Base-by-base conservation (phyloP, 2,329 filamentous ascomycete species). In the Talaromyces marneffei region DNA sequence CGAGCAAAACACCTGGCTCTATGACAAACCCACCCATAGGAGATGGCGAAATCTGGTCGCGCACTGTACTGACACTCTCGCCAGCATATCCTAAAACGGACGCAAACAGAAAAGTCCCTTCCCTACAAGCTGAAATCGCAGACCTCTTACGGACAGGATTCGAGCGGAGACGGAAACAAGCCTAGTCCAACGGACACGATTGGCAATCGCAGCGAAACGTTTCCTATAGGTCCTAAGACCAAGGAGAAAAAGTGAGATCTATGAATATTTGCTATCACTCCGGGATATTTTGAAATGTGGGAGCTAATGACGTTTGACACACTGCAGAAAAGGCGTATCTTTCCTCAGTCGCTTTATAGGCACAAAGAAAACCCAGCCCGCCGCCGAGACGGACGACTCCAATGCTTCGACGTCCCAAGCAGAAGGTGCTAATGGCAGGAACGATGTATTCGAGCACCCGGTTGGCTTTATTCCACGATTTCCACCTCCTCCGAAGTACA, bases 401-500 rank as follows among this genome's bases (percentile, higher is more conserved):
- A 85, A 88, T 75, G 87, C 85, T 68, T 91, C 89, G 1, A 90
- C 92, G 68, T 74, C 86, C 52, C 87, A 86, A 56, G 83, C 84
- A 65, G 84, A 86, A 66, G 85, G 91, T 16, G 25, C 48, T 23
- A 57, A 35, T 54, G 59, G 55, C 66, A 89, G 88, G 78, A 88
- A 95, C 74, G 85, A 89, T 67, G 87, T 92, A 63, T 93, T 96
- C 73, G 89, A 89, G 39, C 88, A 91, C 63, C 84, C 88, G 56
- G 83, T 90, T 69, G 89, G 91, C 62, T 97, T 88, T 74, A 91
- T 91, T 60, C 93, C 94, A 7, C 86, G 88, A 64, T 88, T 95
- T 70, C 94, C 94, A 66, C 90, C 92, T 59, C 92, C 93, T 3
- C 91, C 92, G 2, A 86, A 90, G 27, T 97, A 97, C 71, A 94